Evolutionary conservation across 495 filamentous ascomycete genomes (phyloP).

Genomic region (Podospora pseudocomata): DNA sequence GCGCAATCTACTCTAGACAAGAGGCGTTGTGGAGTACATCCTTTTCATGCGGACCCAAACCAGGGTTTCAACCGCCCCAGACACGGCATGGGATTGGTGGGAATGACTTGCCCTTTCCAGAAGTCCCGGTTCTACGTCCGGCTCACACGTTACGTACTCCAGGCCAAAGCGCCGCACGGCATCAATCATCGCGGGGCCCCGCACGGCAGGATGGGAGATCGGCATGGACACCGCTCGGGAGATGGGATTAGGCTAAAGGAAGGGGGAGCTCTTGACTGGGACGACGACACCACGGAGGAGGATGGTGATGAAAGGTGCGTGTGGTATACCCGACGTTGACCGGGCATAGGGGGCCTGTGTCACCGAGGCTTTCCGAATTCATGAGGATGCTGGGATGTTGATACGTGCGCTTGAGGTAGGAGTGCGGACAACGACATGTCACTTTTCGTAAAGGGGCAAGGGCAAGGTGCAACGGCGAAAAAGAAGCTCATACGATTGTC

Average conservation of each 20-base stretch:
- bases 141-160: background rate
- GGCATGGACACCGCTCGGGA: background rate
- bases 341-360: background rate
- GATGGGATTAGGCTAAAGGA: background rate
- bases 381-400: background rate
- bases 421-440: background rate
- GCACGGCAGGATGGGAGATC: background rate
- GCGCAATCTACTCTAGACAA: background rate
- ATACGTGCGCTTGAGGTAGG: background rate
- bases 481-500: background rate
- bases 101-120: background rate
- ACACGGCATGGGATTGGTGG: background rate
- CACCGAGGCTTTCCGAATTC: background rate
- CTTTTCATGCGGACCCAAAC: background rate
- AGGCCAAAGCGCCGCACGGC: background rate
- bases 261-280: background rate
- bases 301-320: background rate
- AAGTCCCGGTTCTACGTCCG: background rate
- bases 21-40: background rate
- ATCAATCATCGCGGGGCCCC: background rate
- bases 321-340: background rate
- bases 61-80: background rate
- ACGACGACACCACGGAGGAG: background rate
- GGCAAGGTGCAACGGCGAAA: background rate
- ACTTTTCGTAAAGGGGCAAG: background rate